Conservation (phyloP, 306 rosid genomes). For the Oxytropis ochrocephala region DNA sequence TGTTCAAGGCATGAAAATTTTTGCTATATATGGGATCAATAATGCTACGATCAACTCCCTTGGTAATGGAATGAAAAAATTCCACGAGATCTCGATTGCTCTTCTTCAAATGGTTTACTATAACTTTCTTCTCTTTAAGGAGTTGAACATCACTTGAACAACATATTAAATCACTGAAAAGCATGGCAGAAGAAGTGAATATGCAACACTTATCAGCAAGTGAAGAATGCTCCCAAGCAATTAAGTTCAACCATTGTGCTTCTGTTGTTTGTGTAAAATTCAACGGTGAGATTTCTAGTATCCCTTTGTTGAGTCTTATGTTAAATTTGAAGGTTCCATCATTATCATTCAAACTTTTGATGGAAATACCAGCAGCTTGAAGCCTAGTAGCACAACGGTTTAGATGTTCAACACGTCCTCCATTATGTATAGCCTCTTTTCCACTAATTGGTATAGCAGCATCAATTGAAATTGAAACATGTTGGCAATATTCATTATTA, state of each 20-base stretch:
- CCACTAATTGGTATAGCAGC: no score
- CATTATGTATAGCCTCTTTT: no score
- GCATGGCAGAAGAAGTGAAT: background rate
- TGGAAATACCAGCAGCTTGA: background rate
- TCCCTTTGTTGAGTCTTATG: background rate
- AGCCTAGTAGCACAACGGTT: constrained; percentile 9
- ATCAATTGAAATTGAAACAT: no score
- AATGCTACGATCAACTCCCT: background rate
- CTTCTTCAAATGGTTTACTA: background rate
- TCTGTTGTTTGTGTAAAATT: background rate
- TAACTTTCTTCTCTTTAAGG: background rate
- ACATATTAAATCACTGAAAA: constrained; percentile 6
- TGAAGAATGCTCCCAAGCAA: constrained; percentile 12
- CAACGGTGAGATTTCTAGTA: background rate
- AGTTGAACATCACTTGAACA: background rate
- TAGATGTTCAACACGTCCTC: background rate
- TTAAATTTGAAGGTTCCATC: background rate
- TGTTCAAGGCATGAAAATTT: background rate
- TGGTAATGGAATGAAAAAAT: background rate
- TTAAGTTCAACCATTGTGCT: background rate
- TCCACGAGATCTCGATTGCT: background rate
- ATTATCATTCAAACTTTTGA: background rate
- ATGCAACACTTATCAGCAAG: no score
- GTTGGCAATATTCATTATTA: no score
- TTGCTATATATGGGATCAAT: background rate